Percentiles rank a stretch among this genome's conserved stretches.
phyloP scores from a whole-genome alignment of 805 yeast genomes.

The Wickerhamomyces ciferrii region DNA sequence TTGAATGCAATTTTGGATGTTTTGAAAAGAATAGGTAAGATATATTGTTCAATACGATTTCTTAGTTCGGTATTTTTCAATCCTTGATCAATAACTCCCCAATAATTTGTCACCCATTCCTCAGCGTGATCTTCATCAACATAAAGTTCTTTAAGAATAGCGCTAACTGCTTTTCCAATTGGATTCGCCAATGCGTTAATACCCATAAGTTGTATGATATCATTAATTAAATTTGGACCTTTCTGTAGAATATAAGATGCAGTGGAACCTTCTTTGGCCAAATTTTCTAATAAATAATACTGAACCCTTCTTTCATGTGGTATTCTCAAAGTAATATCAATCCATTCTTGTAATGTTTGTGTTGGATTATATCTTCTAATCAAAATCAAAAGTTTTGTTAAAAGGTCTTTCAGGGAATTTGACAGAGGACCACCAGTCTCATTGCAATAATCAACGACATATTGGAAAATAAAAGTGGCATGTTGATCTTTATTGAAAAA shows the following conservation, averaged over 20 bases:
- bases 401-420: conserved; percentile 60
- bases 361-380: conserved; percentile 24
- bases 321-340: conserved; percentile 33
- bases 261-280: conserved; percentile 42
- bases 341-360: conserved; percentile 38
- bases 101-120: conserved; percentile 17
- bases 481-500: background rate
- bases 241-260: conserved; percentile 33
- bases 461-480: conserved; percentile 34
- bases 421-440: conserved; percentile 67
- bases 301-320: conserved; percentile 52
- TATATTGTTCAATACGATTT: conserved; percentile 48
- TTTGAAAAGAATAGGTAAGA: conserved; percentile 61
- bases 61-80: conserved; percentile 8
- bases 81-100: conserved; percentile 16
- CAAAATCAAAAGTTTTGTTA: conserved; percentile 45
- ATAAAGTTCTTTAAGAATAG: conserved; percentile 32
- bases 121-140: conserved; percentile 18
- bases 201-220: conserved; percentile 44
- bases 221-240: conserved; percentile 40
- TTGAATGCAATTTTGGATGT: conserved; percentile 38
- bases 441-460: conserved; percentile 63
- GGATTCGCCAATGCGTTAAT: conserved; percentile 63
- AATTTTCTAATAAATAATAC: conserved; percentile 53
- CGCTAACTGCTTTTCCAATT: conserved; percentile 50